Conservation (phyloP, 2,329 filamentous ascomycete genomes). For the Malbranchea zuffiana region DNA sequence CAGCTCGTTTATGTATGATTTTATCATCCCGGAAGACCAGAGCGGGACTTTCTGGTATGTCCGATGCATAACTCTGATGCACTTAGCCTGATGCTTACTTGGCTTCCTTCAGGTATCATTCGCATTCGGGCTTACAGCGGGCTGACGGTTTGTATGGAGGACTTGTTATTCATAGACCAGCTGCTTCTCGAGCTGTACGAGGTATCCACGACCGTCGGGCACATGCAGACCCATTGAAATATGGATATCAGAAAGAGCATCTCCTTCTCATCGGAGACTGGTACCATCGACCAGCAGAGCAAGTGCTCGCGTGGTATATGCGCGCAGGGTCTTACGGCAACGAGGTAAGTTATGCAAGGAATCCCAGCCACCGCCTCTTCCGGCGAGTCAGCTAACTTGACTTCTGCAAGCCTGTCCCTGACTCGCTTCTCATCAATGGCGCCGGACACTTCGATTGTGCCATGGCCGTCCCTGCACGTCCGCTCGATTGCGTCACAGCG, state of each 20-base stretch:
- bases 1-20: constrained; percentile 33
- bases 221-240: constrained; percentile 12
- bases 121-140: constrained; percentile 34
- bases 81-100: not conserved
- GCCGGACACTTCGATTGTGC: constrained; percentile 37
- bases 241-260: constrained; percentile 31
- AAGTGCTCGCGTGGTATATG: constrained; percentile 37
- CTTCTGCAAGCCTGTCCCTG: constrained; percentile 37
- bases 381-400: too few species aligned
- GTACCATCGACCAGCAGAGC: constrained; percentile 36
- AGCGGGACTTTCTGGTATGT: constrained; percentile 39
- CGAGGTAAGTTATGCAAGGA: constrained; percentile 23
- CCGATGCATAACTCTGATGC: too few species aligned
- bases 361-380: too few species aligned
- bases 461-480: constrained; percentile 36
- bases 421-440: constrained; percentile 41
- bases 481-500: constrained; percentile 36
- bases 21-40: constrained; percentile 31
- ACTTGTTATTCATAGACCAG: constrained; percentile 36
- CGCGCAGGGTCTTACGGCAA: constrained; percentile 35
- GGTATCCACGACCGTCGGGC: constrained; percentile 15
- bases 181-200: constrained; percentile 13
- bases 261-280: constrained; percentile 41
- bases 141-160: constrained; percentile 41
- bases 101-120: constrained; percentile 25